Evolutionary conservation across 345 rosid genomes (phyloP).

Genomic region (Combretum micranthum): DNA sequence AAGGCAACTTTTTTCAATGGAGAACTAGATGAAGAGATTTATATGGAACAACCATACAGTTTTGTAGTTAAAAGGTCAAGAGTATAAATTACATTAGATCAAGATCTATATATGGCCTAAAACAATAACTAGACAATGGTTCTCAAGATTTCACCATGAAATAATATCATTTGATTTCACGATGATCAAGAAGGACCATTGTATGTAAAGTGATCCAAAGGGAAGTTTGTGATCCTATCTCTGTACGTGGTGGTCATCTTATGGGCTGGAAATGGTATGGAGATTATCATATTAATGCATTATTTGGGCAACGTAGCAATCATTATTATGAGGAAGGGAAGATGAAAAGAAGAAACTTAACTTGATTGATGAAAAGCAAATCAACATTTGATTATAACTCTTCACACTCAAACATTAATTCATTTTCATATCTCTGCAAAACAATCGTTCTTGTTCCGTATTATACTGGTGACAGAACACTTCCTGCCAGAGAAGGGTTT

Average conservation of each 20-base stretch:
- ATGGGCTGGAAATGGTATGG: neutral
- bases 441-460: conserved; percentile 71
- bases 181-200: neutral
- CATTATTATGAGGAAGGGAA: conserved; percentile 5
- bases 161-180: neutral
- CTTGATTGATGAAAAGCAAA: neutral
- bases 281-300: neutral
- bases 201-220: neutral
- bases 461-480: conserved; percentile 63
- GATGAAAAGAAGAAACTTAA: neutral
- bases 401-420: conserved; percentile 67
- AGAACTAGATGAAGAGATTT: no score
- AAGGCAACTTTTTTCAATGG: neutral
- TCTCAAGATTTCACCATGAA: neutral
- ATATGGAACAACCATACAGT: no score
- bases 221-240: neutral
- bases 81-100: neutral
- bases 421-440: conserved; percentile 81
- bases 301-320: neutral
- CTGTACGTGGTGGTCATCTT: neutral
- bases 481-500: conserved; percentile 73
- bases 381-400: conserved; percentile 17
- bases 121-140: neutral
- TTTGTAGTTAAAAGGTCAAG: neutral
- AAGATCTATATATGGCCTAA: neutral